Conservation (phyloP, 495 filamentous ascomycete species). For the Lindgomyces ingoldianus region DNA sequence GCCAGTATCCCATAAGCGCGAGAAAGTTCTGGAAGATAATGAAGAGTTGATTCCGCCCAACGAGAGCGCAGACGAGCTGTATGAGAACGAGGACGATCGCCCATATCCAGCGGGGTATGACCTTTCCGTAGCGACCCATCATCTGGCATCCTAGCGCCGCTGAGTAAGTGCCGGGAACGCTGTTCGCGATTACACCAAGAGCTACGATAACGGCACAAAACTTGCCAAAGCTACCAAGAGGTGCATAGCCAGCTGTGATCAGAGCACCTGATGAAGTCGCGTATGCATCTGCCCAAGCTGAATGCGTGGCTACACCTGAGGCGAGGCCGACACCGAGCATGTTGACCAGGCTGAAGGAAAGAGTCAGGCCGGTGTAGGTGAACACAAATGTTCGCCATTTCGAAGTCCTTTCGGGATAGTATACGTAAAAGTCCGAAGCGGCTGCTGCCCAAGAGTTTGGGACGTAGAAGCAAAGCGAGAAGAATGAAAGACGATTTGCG, state of each 20-base stretch:
- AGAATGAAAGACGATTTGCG: conserved; percentile 36
- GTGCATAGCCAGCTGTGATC: conserved; percentile 20
- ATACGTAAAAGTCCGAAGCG: conserved; percentile 35
- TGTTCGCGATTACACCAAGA: conserved; percentile 32
- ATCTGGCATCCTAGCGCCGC: conserved; percentile 33
- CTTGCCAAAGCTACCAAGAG: conserved; percentile 31
- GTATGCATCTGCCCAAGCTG: conserved; percentile 32
- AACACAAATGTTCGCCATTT: conserved; percentile 23
- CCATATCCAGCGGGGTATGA: conserved; percentile 60
- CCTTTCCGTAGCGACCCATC: conserved; percentile 23
- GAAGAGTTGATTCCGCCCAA: conserved; percentile 60
- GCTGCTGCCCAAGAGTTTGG: conserved; percentile 28
- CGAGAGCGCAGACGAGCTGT: conserved; percentile 64
- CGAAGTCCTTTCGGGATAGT: conserved; percentile 31
- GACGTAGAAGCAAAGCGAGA: conserved; percentile 33
- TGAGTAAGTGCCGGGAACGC: conserved; percentile 29
- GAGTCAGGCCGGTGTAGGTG: conserved; percentile 29
- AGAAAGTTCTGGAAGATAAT: conserved; percentile 72
- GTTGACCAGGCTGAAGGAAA: conserved; percentile 28
- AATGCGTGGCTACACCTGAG: conserved; percentile 28
- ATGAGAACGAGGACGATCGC: conserved; percentile 61
- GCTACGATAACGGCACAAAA: conserved; percentile 35
- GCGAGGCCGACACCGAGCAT: conserved; percentile 37
- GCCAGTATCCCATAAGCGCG: conserved; percentile 75
- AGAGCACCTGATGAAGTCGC: conserved; percentile 38